Evolutionary conservation across 768 basidiomycete genomes (phyloP).

Genomic region (Suillus plorans): DNA sequence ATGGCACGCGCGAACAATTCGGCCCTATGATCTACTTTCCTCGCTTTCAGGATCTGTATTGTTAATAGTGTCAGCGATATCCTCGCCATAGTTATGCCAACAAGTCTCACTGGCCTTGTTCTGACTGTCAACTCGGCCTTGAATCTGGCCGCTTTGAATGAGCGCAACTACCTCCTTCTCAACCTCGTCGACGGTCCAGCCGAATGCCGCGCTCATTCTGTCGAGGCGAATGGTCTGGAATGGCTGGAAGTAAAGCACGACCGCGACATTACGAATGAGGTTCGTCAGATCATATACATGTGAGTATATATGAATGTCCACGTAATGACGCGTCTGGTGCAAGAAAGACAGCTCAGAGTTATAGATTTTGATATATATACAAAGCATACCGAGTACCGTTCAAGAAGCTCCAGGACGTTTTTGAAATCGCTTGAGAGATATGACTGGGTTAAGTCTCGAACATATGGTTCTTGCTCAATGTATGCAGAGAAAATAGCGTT

Average conservation of each 20-base stretch:
- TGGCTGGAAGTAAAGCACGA: slow-evolving; percentile 89
- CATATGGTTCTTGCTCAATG: slow-evolving; percentile 83
- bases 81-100: not conserved
- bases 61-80: not conserved
- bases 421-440: slow-evolving; percentile 90
- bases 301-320: slow-evolving; percentile 73
- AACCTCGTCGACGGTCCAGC: slow-evolving; percentile 71
- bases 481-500: slow-evolving; percentile 71
- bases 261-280: slow-evolving; percentile 72
- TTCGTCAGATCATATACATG: slow-evolving; percentile 68
- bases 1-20: slow-evolving; percentile 77
- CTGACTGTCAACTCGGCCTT: slow-evolving; percentile 84
- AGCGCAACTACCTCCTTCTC: slow-evolving; percentile 73
- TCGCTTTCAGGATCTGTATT: slow-evolving; percentile 72
- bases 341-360: not conserved
- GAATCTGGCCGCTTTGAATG: slow-evolving; percentile 75
- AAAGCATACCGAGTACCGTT: slow-evolving; percentile 61
- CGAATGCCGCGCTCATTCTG: slow-evolving; percentile 85
- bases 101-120: slow-evolving; percentile 60
- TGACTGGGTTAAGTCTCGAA: slow-evolving; percentile 82
- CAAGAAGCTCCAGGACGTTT: slow-evolving; percentile 71
- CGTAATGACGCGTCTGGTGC: slow-evolving; percentile 68
- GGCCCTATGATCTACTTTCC: slow-evolving; percentile 74
- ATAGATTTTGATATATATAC: not conserved
- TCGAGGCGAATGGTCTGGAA: slow-evolving; percentile 83